Percentiles rank a stretch among this genome's conserved stretches.
phyloP scores from a whole-genome alignment of 805 yeast species.

The Isabelozyma rhagii region DNA sequence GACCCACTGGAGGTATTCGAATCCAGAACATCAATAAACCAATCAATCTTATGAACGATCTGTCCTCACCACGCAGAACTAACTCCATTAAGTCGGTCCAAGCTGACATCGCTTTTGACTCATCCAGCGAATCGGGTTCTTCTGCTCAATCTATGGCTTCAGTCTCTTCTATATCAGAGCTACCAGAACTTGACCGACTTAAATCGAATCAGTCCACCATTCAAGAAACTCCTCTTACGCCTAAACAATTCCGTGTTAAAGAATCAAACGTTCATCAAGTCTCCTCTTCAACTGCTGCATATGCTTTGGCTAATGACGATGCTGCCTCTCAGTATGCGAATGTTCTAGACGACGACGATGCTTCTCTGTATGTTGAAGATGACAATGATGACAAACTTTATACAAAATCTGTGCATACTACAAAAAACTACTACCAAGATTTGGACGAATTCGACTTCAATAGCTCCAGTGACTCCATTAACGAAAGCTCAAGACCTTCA shows the following conservation, averaged over 20 bases:
- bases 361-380: neutral
- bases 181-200: neutral
- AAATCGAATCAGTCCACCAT: neutral
- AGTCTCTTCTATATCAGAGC: neutral
- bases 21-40: neutral
- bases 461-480: slow-evolving; percentile 11
- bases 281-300: neutral
- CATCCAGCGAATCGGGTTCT: neutral
- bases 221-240: neutral
- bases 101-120: slow-evolving; percentile 15
- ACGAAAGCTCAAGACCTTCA: slow-evolving; percentile 1
- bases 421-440: neutral
- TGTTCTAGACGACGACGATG: neutral
- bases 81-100: slow-evolving; percentile 21
- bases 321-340: neutral
- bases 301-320: neutral
- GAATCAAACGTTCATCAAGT: neutral
- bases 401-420: neutral
- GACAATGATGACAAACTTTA: neutral
- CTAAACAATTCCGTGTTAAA: neutral
- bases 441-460: slow-evolving; percentile 13
- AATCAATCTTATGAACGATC: neutral
- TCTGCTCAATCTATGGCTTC: neutral
- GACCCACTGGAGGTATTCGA: neutral
- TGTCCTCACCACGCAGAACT: slow-evolving; percentile 16